Base-by-base conservation (phyloP, 2,329 filamentous ascomycete genomes). In the Phyllosticta citribraziliensis region DNA sequence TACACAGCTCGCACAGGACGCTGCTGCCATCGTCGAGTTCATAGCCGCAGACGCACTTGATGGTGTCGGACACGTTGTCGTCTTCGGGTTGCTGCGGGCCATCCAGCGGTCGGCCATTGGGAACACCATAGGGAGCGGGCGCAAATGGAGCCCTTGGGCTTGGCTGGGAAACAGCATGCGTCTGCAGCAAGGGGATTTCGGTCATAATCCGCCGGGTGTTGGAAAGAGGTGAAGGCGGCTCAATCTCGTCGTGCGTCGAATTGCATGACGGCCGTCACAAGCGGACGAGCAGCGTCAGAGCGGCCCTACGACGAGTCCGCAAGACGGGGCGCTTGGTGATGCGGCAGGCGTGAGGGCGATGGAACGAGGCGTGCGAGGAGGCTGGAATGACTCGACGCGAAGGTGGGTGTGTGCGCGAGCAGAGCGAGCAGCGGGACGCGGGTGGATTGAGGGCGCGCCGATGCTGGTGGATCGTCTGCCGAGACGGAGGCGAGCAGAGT, bases 1-100 rank as follows among this genome's bases (percentile, higher is more conserved):
- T 89, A 80, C 94, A 99, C 63, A 82, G 84, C 73, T 97, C 94
- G 81, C 94, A 99, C 75, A 92, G 91, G 64, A 99, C 95, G 63
- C 94, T 99, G 75, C 90, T 93, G 76, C 94, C 94, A 80, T 99
- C 94, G 80, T 99, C 94, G 79, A 96, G 91, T 73, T 85, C 80
- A 75, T 88, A 97, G 73, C 86, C 86, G 78, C 94, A 99, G 69
- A 97, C 96, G 83, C 94, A 99, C 81, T 95, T 96, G 79, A 97
- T 97, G 63, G 90, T 95, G 75, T 95, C 96, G 19, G 88, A 88
- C 75, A 93, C 88, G 76, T 92, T 88, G 65, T 87, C 85, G 69
- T 74, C 72, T 62, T 87, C 81, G 67, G 70, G 63, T 47, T 68
- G 68, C 55, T 56, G 58, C 17, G 62, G 30, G 62, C 74, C 71